phyloP scores from a whole-genome alignment of 2,329 filamentous ascomycete species.

The Fusarium tjaetaba region DNA sequence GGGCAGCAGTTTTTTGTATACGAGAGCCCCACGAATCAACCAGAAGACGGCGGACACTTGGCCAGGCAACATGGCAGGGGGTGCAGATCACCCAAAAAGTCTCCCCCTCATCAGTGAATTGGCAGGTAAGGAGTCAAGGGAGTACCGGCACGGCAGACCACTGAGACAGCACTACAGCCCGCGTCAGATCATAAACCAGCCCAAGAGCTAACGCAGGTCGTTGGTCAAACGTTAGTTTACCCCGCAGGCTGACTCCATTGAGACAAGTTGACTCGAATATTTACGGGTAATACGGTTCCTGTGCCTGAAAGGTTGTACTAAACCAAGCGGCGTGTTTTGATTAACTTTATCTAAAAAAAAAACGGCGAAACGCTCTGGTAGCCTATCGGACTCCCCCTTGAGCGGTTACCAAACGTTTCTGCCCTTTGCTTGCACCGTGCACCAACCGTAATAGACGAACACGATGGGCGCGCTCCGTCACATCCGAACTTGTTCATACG shows the following conservation, averaged over 20 bases:
- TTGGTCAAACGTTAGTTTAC: constrained; percentile 1
- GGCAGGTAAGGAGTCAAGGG: neutral
- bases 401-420: neutral
- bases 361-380: neutral
- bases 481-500: constrained; percentile 18
- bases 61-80: constrained; percentile 5
- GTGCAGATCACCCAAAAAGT: constrained; percentile 11
- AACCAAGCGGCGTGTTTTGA: constrained; percentile 3
- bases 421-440: neutral
- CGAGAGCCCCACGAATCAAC: constrained; percentile 26
- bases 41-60: neutral
- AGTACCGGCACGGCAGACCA: neutral
- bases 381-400: neutral
- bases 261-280: neutral
- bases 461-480: constrained; percentile 8
- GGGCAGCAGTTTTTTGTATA: neutral
- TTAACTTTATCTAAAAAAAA: constrained; percentile 15
- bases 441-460: constrained; percentile 7
- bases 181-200: constrained; percentile 13
- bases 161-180: neutral
- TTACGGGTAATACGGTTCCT: constrained; percentile 5
- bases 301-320: constrained; percentile 12
- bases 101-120: neutral
- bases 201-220: neutral
- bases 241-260: neutral